Evolutionary conservation across 1,139 yeast species (phyloP), one percentile per base, ranked within the genome.

Genomic region (Pichia sp.): DNA sequence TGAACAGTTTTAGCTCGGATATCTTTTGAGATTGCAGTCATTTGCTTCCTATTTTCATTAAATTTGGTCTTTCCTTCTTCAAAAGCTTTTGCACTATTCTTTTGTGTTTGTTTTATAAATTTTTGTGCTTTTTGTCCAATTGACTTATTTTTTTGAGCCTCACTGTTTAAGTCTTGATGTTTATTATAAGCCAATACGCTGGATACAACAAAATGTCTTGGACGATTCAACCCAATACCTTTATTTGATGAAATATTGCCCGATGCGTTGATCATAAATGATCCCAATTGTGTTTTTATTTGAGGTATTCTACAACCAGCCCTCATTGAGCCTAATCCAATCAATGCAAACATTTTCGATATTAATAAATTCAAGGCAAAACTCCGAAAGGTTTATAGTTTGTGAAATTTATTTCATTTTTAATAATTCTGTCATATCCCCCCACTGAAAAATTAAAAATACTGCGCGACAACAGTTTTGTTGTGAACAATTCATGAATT

Each of bases 21-120:
- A 36, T 36, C 41, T 16, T 19, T 18, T 36, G 41, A 57, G 19
- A 57, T 54, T 13, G 56, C 55, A 14, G 46, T 19, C 43, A 44
- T 45, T 19, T 45, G 53, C 14, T 44, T 31, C 16, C 30, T 53
- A 27, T 53, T 45, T 18, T 47, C 44, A 19, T 43, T 38, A 13
- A 51, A 36, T n/a, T 44, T 47, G 1, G n/a, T 31, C 16, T 33
- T 51, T 18, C 48, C 42, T 5, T 51, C 48, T 22, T 47, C 39
- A 8, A 50, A 31, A 1, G 43, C 55, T 28, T 45, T 45, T 2
- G 51, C 29, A 33, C 55, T 44, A 29, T 44, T 48, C 1, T 14
- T 14, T 14, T 45, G 48, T 7, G 53, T 48, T 3, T 53, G 45
- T 38, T 50, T 48, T 8, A 53, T 42, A 11, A 52, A 42, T 19